Base-by-base conservation (phyloP, 805 yeast species). In the Metschnikowia lachancei region DNA sequence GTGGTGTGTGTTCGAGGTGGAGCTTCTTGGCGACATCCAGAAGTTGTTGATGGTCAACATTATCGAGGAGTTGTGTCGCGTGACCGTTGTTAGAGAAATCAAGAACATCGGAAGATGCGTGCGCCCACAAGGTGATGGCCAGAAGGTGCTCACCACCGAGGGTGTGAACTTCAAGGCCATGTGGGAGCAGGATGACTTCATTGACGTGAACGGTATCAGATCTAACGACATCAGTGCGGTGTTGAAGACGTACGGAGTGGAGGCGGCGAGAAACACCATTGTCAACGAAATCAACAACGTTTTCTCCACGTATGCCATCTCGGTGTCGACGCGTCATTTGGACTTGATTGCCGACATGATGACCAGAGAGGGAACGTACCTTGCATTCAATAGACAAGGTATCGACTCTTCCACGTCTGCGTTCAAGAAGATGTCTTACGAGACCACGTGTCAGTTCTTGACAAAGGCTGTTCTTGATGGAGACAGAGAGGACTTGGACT, bases 371-470 rank as follows among this genome's bases (percentile, higher is more conserved):
- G 99, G 99, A 62, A 81, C 95, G 2, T 94, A 91, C 64, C 72
- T 92, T 64, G 96, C 99, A 20, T 94, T 94, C 77, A 91, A 89
- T 70, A 87, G 99, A 77, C 97, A 89, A 72, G 99, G 99, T 68
- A 91, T 95, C 65, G 98, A 94, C 66, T 80, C 96, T 1, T 81
- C 94, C 12, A 90, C 97, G 1, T 91, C 98, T 7, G 87, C 98
- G 14, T 88, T 94, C 75, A 85, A 89, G 91, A 94, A 94, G 76
- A 94, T 94, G 99, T 89, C 97, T 46, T 94, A 90, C 69, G 99
- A 94, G 73, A 94, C 99, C 37, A 94, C 99, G 1, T 90, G 97
- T 74, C 96, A 88, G 69, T 94, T 94, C 77, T 77, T 94, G 65
- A 94, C 97, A 43, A 89, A 90, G 74, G 96, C 98, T 7, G 98